A percentile compares a stretch with the other conserved stretches of the same genome.
phyloP scores from a whole-genome alignment of 1,139 yeast genomes.

The Sugiyamaella xylanicola region DNA sequence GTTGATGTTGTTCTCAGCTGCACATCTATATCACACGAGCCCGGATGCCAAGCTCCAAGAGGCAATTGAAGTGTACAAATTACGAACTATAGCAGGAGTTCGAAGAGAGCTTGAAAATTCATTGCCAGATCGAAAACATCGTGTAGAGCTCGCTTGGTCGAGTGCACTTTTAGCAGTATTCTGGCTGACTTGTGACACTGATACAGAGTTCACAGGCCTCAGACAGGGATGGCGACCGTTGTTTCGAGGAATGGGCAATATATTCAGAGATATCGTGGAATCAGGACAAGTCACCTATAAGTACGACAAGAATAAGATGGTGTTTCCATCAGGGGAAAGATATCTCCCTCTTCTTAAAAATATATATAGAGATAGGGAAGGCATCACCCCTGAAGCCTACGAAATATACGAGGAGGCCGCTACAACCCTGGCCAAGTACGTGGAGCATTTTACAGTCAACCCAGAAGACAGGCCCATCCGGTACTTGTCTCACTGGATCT shows the following conservation, averaged over 20 bases:
- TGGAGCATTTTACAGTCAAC: constrained; percentile 1
- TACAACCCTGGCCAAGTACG: background rate
- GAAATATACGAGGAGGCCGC: constrained; percentile 2
- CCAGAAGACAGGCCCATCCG: constrained; percentile 1
- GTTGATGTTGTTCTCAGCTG: constrained; percentile 20
- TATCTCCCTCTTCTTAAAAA: constrained; percentile 5
- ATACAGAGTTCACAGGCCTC: constrained; percentile 22
- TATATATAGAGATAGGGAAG: constrained; percentile 2
- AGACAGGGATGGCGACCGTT: constrained; percentile 21
- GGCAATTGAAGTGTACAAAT: constrained; percentile 20
- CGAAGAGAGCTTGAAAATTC: constrained; percentile 14
- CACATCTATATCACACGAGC: constrained; percentile 18
- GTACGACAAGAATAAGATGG: background rate
- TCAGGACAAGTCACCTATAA: background rate
- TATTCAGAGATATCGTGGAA: constrained; percentile 9
- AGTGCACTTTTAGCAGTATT: constrained; percentile 18
- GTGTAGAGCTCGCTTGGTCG: constrained; percentile 19
- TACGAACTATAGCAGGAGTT: constrained; percentile 18
- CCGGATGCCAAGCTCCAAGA: constrained; percentile 7
- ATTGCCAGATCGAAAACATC: constrained; percentile 2
- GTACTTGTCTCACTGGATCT: constrained; percentile 12
- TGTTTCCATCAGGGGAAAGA: background rate
- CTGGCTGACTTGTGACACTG: constrained; percentile 21
- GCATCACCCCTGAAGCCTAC: background rate
- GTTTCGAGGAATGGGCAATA: constrained; percentile 19